These are phyloP conservation scores for Spergularia azorica DNA, from an alignment of 179 eudicot genomes.

Conservation along the genomic window DNA sequence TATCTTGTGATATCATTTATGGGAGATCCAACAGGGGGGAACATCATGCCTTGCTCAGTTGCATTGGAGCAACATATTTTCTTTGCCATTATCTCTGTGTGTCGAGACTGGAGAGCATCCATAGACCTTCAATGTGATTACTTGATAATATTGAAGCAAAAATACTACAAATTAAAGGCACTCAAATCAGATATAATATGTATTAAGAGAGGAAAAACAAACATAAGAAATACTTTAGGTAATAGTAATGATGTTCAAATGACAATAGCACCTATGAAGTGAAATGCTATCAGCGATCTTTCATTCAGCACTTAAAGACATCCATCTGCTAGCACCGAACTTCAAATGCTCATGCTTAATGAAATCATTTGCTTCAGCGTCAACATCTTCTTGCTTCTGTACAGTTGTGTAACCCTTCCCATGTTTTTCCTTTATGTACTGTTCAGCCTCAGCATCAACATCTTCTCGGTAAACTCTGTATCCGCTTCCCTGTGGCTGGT, in stretches of 20 bases:
- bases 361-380: constrained; percentile 41
- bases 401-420: constrained; percentile 3
- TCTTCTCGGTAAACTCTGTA: background rate
- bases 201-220: background rate
- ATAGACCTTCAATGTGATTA: too few species aligned
- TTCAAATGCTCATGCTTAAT: constrained; percentile 33
- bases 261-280: background rate
- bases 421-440: constrained; percentile 20
- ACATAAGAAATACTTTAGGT: background rate
- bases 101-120: too few species aligned
- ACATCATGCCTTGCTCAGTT: too few species aligned
- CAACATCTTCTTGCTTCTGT: constrained; percentile 31
- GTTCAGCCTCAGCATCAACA: constrained; percentile 14
- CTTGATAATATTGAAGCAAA: too few species aligned
- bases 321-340: constrained; percentile 30
- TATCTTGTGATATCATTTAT: background rate
- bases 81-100: too few species aligned
- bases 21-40: background rate
- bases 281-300: background rate
- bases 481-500: background rate
- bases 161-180: too few species aligned
- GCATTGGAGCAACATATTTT: too few species aligned
- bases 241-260: background rate
- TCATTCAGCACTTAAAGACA: constrained; percentile 4
- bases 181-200: background rate